A percentile compares a stretch with the other conserved stretches of the same genome.
phyloP scores from a whole-genome alignment of 257 asterid species.

The Vinca minor region DNA sequence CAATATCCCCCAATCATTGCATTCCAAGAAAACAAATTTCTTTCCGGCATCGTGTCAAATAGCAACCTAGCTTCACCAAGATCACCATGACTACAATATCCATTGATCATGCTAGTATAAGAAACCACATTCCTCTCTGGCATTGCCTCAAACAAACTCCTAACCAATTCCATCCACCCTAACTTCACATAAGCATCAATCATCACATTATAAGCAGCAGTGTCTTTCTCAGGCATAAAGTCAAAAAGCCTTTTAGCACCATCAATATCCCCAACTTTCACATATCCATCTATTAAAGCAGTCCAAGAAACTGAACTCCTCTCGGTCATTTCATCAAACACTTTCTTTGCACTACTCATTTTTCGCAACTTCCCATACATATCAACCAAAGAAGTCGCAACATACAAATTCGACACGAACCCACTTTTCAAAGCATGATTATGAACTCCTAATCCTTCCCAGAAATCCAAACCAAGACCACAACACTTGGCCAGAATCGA shows the following conservation, averaged over 20 bases:
- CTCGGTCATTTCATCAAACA: constrained; percentile 75
- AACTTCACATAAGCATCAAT: constrained; percentile 70
- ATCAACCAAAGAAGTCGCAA: constrained; percentile 73
- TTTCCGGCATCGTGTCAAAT: constrained; percentile 59
- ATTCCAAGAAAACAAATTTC: constrained; percentile 85
- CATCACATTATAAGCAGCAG: constrained; percentile 68
- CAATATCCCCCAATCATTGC: constrained; percentile 83
- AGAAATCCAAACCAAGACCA: constrained; percentile 30
- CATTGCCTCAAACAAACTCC: constrained; percentile 49
- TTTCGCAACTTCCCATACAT: constrained; percentile 81
- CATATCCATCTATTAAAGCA: constrained; percentile 69
- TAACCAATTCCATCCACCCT: constrained; percentile 55
- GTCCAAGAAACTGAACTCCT: constrained; percentile 83
- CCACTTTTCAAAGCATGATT: constrained; percentile 62
- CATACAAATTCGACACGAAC: constrained; percentile 51
- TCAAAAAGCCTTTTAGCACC: constrained; percentile 43
- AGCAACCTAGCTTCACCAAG: constrained; percentile 51
- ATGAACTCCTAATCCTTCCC: constrained; percentile 68
- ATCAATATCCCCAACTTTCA: constrained; percentile 45
- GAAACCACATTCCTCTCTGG: constrained; percentile 74
- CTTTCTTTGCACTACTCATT: constrained; percentile 41
- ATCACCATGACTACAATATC: constrained; percentile 53
- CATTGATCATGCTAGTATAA: constrained; percentile 89
- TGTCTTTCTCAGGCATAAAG: constrained; percentile 54
- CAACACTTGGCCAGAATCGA: constrained; percentile 76